Base-by-base conservation (phyloP, 768 basidiomycete genomes). In the Russula brevipes region DNA sequence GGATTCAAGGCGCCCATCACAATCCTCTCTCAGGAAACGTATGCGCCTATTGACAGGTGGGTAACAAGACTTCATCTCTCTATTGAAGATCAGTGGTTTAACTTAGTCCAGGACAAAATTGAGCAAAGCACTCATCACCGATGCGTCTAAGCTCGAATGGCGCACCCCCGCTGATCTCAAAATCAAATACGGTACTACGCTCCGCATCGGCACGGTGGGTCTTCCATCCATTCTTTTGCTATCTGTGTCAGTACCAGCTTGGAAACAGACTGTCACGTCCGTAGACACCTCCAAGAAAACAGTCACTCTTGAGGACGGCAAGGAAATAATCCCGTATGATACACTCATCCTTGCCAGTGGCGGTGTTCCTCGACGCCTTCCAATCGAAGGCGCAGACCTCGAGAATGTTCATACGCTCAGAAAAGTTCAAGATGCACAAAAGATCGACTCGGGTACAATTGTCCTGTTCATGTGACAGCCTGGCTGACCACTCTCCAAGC, bases 41-140 rank as follows among this genome's bases (percentile, higher is more conserved):
- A 94, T 72, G 79, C 86, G 10, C 94, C 94, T 2, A 89, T 95
- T 64, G 94, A 97, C 75, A 81, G 93, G 90, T 85, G 59, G 16
- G 54, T 51, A 7, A 10, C 46, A 6, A 31, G 69, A 64, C 35
- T 11, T 38, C 3, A 17, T 38, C 10, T 45, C 39, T 14, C 36
- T 56, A 45, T 59, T 11, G 10, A 46, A 31, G 24, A 42, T 30
- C 7, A n/a, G 41, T 39, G n/a, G 31, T 46, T 44, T 46, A 57
- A 39, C 19, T 61, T 14, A 64, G 49, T 49, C 59, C 61, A 90
- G 91, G 63, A 94, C 94, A 47, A 95, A 90, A 75, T 78, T 96
- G 59, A 92, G 91, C 75, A 96, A 97, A 74, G 85, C 85, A 3
- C 83, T 96, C 56, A 80, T 87, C 46, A 86, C 87, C 17, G 91